A percentile compares a stretch with the other conserved stretches of the same genome.
Evolutionary conservation across 306 rosid species (phyloP).

Genomic region (Citrullus colocynthis): DNA sequence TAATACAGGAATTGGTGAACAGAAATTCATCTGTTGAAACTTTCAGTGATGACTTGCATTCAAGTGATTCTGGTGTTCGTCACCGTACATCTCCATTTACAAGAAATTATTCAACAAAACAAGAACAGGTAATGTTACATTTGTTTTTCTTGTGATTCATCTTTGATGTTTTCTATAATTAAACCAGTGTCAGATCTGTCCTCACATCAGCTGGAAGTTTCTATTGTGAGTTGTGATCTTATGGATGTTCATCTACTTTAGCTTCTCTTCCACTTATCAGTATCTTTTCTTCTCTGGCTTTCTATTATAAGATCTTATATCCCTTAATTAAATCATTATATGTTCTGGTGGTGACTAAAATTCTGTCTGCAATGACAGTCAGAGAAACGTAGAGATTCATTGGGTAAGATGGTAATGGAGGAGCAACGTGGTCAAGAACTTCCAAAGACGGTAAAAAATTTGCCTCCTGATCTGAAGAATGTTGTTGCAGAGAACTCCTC

Average conservation of each 20-base stretch:
- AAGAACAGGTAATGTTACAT: slow-evolving; percentile 50
- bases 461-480: slow-evolving; percentile 45
- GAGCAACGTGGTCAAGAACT: slow-evolving; percentile 75
- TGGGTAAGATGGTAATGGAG: slow-evolving; percentile 65
- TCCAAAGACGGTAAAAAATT: slow-evolving; percentile 45
- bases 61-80: slow-evolving; percentile 38
- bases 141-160: not conserved
- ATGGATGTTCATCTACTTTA: not conserved
- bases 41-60: slow-evolving; percentile 19
- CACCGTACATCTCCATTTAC: slow-evolving; percentile 39
- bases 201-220: not conserved
- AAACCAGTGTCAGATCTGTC: not conserved
- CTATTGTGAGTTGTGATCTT: not conserved
- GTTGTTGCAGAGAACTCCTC: slow-evolving; percentile 28
- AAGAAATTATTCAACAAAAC: slow-evolving; percentile 55
- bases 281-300: not conserved
- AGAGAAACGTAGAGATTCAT: slow-evolving; percentile 67
- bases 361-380: slow-evolving; percentile 37
- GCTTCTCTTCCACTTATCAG: not conserved
- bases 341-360: not conserved
- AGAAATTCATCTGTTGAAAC: slow-evolving; percentile 34
- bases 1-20: slow-evolving; percentile 44
- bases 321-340: not conserved
- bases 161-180: not conserved
- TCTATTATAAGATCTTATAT: not conserved